phyloP scores from a whole-genome alignment of 805 yeast species.

The Scheffersomyces coipomensis region DNA sequence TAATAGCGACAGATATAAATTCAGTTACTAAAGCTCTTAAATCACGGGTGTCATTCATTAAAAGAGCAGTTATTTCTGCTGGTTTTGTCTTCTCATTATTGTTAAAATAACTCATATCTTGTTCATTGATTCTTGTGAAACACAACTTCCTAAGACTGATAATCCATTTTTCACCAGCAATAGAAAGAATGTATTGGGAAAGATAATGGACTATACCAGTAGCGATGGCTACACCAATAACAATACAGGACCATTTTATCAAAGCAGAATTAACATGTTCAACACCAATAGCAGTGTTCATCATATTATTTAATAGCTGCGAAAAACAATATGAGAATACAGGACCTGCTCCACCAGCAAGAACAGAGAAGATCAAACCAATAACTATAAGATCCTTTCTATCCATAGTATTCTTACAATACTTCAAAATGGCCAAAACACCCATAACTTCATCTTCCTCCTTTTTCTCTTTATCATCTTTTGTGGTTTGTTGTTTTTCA shows the following conservation, averaged over 20 bases:
- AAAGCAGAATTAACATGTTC: constrained; percentile 24
- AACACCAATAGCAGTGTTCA: constrained; percentile 41
- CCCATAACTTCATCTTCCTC: constrained; percentile 14
- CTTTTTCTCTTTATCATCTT: constrained; percentile 7
- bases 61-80: constrained; percentile 59
- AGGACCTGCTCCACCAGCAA: constrained; percentile 69
- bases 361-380: constrained; percentile 54
- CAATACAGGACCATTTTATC: constrained; percentile 66
- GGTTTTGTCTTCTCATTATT: constrained; percentile 35
- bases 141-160: constrained; percentile 47
- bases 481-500: neutral
- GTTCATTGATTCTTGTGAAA: constrained; percentile 49
- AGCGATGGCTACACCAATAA: constrained; percentile 57
- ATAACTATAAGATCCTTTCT: constrained; percentile 25
- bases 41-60: constrained; percentile 83
- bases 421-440: constrained; percentile 20
- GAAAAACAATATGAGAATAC: constrained; percentile 78
- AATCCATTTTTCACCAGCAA: constrained; percentile 70
- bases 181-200: constrained; percentile 50
- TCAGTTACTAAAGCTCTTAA: constrained; percentile 63
- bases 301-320: constrained; percentile 60
- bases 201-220: constrained; percentile 61
- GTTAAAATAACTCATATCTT: constrained; percentile 52
- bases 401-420: constrained; percentile 18
- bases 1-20: constrained; percentile 53